These are phyloP conservation scores for Cornus kousa DNA, from an alignment of 148 eudicot species.

Conservation along the genomic window DNA sequence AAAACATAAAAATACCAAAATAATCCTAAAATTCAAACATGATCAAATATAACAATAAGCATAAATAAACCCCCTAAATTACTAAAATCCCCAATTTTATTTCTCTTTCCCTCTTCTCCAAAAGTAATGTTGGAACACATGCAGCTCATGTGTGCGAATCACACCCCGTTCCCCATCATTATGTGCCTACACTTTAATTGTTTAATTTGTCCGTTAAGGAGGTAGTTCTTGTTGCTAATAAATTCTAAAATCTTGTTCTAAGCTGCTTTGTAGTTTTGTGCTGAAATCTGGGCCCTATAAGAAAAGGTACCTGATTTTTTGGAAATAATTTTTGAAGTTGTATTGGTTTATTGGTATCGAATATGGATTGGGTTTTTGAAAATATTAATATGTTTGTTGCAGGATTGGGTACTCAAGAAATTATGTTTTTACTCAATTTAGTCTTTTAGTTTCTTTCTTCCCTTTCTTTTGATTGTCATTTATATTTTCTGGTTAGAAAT, in stretches of 20 bases:
- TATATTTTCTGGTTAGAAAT: background rate
- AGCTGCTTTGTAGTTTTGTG: background rate
- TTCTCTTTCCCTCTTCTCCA: too few relatives aligned
- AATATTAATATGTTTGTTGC: background rate
- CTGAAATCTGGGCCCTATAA: background rate
- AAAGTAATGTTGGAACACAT: too few relatives aligned
- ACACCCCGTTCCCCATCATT: too few relatives aligned
- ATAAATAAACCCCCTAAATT: too few relatives aligned
- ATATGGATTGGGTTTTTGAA: background rate
- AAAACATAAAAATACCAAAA: too few relatives aligned
- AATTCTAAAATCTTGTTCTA: background rate
- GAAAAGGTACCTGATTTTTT: background rate
- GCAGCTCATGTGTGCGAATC: too few relatives aligned
- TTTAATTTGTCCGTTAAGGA: background rate
- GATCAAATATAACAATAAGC: too few relatives aligned
- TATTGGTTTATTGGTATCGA: background rate
- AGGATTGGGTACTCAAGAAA: background rate
- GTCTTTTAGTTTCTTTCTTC: background rate
- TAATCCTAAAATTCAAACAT: too few relatives aligned
- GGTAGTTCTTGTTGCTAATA: background rate
- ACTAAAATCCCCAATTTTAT: too few relatives aligned
- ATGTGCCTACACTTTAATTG: background rate
- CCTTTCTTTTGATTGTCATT: background rate
- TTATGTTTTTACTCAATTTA: slow-evolving; percentile 2
- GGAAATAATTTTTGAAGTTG: background rate